Conservation (phyloP, 345 rosid genomes). For the Lagerstroemia speciosa region DNA sequence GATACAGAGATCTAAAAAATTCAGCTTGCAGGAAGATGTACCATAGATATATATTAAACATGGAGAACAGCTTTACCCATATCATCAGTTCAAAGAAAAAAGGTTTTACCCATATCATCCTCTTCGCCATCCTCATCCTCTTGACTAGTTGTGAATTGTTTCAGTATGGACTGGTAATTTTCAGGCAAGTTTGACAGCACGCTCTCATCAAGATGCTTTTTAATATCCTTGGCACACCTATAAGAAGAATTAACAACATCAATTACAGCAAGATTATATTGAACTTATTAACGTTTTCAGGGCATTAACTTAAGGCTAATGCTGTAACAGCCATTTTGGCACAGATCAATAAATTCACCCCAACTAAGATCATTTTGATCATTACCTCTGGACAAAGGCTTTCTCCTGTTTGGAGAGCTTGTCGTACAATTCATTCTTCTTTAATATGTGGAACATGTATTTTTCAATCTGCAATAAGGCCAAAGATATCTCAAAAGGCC, state of each 20-base stretch:
- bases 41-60: background rate
- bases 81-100: constrained; percentile 50
- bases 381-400: constrained; percentile 52
- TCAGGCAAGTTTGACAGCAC: constrained; percentile 68
- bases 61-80: constrained; percentile 39
- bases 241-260: constrained; percentile 2
- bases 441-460: constrained; percentile 52
- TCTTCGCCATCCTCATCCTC: constrained; percentile 50
- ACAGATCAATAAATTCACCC: too few species aligned
- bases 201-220: constrained; percentile 57
- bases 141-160: constrained; percentile 66
- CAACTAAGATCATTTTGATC: background rate
- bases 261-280: background rate
- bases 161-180: constrained; percentile 59
- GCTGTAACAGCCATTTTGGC: too few species aligned
- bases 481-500: background rate
- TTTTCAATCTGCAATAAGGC: constrained; percentile 56
- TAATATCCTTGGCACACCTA: constrained; percentile 54
- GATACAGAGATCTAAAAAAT: background rate
- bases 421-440: constrained; percentile 35
- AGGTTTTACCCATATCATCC: constrained; percentile 68
- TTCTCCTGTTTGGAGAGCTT: constrained; percentile 61
- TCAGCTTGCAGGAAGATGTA: background rate
- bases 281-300: too few species aligned
- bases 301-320: too few species aligned